Evolutionary conservation across 345 rosid species (phyloP), one percentile per base, ranked within the genome.

Genomic region (Turritis glabra): DNA sequence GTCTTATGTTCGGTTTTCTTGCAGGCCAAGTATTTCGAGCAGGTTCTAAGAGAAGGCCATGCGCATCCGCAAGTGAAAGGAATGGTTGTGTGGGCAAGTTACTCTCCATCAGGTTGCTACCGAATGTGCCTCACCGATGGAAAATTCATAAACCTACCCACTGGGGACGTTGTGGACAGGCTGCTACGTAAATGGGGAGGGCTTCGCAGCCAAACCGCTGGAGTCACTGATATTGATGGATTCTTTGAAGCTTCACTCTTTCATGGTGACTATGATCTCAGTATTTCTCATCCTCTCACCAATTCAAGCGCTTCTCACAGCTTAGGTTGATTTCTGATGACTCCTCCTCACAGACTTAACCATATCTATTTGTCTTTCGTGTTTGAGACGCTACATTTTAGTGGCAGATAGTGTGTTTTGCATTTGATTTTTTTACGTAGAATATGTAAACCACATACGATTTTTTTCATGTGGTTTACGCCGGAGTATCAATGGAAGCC

Each of bases 151-250:
- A 92, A 88, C 73, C 69, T 86, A 79, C 51, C 90, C 0, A 90
- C 92, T 6, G 94, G 96, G 1, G 75, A 87, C 61, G 94, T 90
- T 4, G 90, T 88, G 5, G 98, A 90, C 80, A 92, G 76, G 72
- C 85, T 92, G 14, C 18, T 88, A 67, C 72, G 35, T 5, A 85
- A 88, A 62, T 88, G 94, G 94, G 86, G 85, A 3, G 55, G 80
- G 13, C 5, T 61, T 13, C 52, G 68, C 2, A 14, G 67, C 0
- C 33, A 58, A 37, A 66, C 74, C 58, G 12, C 10, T 0, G 89
- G 75, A 35, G 65, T 54, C 0, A 79, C 98, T 0, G 86, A 86
- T 59, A 15, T 74, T 7, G 15, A 83, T 25, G 97, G 96, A 7
- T 78, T 78, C 73, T 69, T 90, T 33, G 86, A 86, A 74, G 71